Evolutionary conservation across 306 rosid genomes (phyloP).

Genomic region (Ochetophila trinervis): DNA sequence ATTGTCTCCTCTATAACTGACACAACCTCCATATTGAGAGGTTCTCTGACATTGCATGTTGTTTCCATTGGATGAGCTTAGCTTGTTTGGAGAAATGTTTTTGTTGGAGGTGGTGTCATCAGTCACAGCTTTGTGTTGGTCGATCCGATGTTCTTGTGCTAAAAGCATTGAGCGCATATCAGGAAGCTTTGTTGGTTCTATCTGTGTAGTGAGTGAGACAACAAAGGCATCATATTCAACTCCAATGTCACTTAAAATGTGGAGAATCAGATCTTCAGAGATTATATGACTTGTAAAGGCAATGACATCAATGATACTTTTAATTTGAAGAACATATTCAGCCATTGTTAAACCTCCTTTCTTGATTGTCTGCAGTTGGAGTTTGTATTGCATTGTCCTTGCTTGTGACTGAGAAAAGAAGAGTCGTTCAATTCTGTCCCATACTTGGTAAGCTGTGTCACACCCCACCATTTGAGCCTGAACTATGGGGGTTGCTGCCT

Average conservation of each 20-base stretch:
- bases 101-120: too few relatives aligned
- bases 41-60: too few relatives aligned
- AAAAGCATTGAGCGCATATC: too few relatives aligned
- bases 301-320: not conserved
- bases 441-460: not conserved
- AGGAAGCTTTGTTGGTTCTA: too few relatives aligned
- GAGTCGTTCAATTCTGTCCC: not conserved
- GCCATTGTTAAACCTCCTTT: not conserved
- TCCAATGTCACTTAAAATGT: not conserved
- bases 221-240: not conserved
- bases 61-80: too few relatives aligned
- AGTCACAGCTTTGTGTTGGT: too few relatives aligned
- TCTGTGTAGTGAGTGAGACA: not conserved
- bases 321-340: not conserved
- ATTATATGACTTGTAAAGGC: not conserved
- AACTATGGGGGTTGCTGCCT: not conserved
- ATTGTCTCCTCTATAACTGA: too few relatives aligned
- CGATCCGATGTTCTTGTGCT: too few relatives aligned
- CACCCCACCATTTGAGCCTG: not conserved
- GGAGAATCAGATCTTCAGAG: not conserved
- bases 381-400: not conserved
- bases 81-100: too few relatives aligned
- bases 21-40: too few relatives aligned
- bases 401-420: not conserved
- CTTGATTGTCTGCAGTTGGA: not conserved